Conservation (phyloP, 2,329 filamentous ascomycete genomes). For the Cladosporium velox region DNA sequence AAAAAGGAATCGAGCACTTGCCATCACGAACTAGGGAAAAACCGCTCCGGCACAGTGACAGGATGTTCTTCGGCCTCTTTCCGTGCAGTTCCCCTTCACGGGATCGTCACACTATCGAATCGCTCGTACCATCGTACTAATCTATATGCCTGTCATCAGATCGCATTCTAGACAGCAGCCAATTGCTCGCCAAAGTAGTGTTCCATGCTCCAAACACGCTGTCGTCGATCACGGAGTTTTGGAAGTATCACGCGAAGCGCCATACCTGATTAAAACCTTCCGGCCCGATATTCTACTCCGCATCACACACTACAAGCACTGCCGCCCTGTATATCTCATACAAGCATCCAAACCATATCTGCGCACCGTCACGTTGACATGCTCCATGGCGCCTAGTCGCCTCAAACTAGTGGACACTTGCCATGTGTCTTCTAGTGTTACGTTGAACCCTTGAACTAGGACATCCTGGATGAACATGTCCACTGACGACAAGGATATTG, state of each 20-base stretch:
- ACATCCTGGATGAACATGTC: not conserved
- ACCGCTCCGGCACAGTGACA: not conserved
- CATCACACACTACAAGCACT: not conserved
- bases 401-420: conserved; percentile 6
- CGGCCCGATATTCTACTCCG: not conserved
- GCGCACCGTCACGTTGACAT: not conserved
- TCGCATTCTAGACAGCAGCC: not conserved
- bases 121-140: not conserved
- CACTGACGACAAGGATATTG: not conserved
- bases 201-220: conserved; percentile 2
- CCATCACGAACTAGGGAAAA: not conserved
- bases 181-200: not conserved
- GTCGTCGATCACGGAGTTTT: conserved; percentile 12
- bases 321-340: conserved; percentile 15
- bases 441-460: not conserved
- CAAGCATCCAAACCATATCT: not conserved
- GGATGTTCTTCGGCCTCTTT: not conserved
- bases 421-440: not conserved
- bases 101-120: not conserved
- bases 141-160: not conserved
- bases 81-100: not conserved
- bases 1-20: not conserved
- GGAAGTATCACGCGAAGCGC: conserved; percentile 3
- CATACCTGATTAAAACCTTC: not conserved
- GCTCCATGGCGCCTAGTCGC: conserved; percentile 8